Conservation (phyloP, 2,329 filamentous ascomycete species). For the Cercospora canescens region DNA sequence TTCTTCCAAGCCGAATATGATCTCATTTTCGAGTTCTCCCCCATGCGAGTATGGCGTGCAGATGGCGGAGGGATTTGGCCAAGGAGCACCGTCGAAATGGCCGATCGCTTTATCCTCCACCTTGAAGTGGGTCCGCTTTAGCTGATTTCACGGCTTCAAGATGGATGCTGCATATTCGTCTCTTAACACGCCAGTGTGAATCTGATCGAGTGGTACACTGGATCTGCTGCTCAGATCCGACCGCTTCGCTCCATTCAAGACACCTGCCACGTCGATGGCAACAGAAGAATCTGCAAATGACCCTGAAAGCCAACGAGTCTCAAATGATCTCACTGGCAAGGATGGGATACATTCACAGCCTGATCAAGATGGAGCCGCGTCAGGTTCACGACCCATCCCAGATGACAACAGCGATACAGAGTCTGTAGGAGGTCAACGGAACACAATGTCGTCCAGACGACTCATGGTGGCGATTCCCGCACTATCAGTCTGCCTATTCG, state of each 20-base stretch:
- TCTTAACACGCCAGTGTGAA: not conserved
- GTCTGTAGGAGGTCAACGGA: not conserved
- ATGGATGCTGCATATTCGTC: not conserved
- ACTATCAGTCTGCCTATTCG: slow-evolving; percentile 11
- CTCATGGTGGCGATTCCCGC: slow-evolving; percentile 52
- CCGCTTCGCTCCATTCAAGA: not conserved
- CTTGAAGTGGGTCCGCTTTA: not conserved
- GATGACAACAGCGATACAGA: not conserved
- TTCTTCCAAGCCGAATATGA: not conserved
- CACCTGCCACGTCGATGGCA: not conserved
- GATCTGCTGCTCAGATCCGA: not conserved
- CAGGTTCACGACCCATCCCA: not conserved
- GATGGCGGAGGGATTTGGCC: not conserved
- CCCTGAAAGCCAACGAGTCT: not conserved
- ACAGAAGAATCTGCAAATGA: not conserved
- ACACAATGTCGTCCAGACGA: slow-evolving; percentile 27
- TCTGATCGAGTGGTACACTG: not conserved
- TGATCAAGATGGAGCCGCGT: not conserved
- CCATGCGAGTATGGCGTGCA: not conserved
- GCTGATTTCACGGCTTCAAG: not conserved
- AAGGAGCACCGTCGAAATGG: not conserved
- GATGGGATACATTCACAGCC: not conserved
- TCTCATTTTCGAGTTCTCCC: not conserved
- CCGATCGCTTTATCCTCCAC: not conserved
- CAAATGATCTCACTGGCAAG: not conserved